Base-by-base conservation (phyloP, 2,329 filamentous ascomycete genomes). In the Arachnopeziza araneosa region DNA sequence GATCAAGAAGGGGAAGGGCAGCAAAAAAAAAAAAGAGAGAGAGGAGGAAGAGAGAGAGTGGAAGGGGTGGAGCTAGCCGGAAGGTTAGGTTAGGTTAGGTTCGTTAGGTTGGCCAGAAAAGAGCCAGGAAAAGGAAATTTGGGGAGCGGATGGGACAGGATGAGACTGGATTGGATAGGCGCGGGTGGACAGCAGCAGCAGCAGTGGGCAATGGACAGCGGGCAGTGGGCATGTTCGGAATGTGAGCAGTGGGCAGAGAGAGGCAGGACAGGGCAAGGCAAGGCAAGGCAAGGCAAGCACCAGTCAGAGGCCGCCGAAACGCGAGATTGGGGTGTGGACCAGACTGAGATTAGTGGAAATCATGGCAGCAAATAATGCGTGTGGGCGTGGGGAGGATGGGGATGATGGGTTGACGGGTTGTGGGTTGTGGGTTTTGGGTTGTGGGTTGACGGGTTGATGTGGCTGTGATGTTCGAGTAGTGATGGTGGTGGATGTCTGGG, bases 41-140 rank as follows among this genome's bases (percentile, higher is more conserved):
- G 48, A 24, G 52, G 24, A 24, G 53, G 4, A 58, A 54, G 32
- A 54, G 52, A n/a, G 44, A 36, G 59, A 26, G 57, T 60, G 24
- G 23, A 50, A 23, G 56, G 51, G 54, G 56, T 54, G 58, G 50
- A 51, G 55, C 32, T 50, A 26, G 48, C 55, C 36, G 36, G 36
- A 14, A 44, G 36, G 36, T 6, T 8, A 44, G 36, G 26, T 30
- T 30, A 30, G 26, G 26, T 30, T 30, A 30, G 26, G 26, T 30
- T 30, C 4, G 51, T 53, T 21, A 24, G n/a, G 52, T 23, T 30
- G 52, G 23, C 21, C 17, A 24, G 12, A 24, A 24, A n/a, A 22
- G 26, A n/a, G 24, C 21, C 36, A 17, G 54, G 32, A 56, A 49
- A 50, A 50, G 55, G 50, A 51, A 30, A 44, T 44, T 44, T 44